Base-by-base conservation (phyloP, 768 basidiomycete genomes). In the Suillus clintonianus region DNA sequence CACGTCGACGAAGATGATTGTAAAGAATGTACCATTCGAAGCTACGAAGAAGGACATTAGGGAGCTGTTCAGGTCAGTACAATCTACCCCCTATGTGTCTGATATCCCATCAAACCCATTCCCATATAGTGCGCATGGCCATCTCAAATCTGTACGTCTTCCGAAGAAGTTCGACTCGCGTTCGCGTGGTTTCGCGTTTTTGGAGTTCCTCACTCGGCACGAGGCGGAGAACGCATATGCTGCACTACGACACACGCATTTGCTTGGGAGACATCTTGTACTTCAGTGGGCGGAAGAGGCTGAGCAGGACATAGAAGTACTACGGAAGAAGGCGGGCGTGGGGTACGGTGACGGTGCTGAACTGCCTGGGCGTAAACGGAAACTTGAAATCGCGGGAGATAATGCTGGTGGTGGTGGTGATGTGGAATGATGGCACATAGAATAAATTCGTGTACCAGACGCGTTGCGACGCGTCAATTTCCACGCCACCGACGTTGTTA, bases 1-100 rank as follows among this genome's bases (percentile, higher is more conserved):
- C 57, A 83, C 83, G 63, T 90, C 91, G 65, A 92, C 95, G 67
- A 99, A 98, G 86, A 89, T 99, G 84, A 88, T 99, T 58, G 94
- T 99, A 68, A 99, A 98, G 86, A 99, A 99, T 70, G 85, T 98
- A 60, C 95, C 97, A 45, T 99, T 99, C 80, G 97, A 99, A 76
- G 94, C 91, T 51, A 90, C 90, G 48, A 94, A 91, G 81, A 95
- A 92, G 79, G 97, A 99, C 68, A 83, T 99, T 30, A 82, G 91
- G 61, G 91, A 92, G 65, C 76, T 99, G 41, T 97, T 99, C 75
- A 85, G 90, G 94, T 96, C 67, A 62, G 90, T 83, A 4, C 41
- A n/a, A 24, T 22, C 60, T 24, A 47, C 53, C 32, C 24, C 54
- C 36, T 42, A 15, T 48, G 56, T 42, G n/a, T 36, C 50, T 45